A percentile compares a stretch with the other conserved stretches of the same genome.
Conservation (phyloP, 2,329 filamentous ascomycete species). For the Verticillium albo-atrum region DNA sequence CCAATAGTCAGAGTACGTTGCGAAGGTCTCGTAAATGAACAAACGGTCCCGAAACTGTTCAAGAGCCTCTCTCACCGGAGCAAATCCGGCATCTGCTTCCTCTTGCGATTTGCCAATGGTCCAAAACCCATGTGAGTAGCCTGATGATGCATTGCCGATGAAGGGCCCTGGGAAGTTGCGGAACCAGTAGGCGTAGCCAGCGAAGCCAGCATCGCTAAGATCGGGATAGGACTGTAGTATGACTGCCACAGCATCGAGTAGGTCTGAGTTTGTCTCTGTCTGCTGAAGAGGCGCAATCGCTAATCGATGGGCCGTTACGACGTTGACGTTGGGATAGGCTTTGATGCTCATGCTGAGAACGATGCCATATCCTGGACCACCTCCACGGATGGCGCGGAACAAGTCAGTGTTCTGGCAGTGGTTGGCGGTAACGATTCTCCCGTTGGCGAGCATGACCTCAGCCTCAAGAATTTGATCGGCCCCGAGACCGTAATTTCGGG, state of each 20-base stretch:
- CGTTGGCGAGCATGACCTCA: constrained; percentile 32
- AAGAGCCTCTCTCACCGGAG: constrained; percentile 12
- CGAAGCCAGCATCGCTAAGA: constrained; percentile 24
- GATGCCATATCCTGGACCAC: constrained; percentile 30
- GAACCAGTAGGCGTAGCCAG: constrained; percentile 22
- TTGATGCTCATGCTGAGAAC: constrained; percentile 34
- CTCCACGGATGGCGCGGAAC: constrained; percentile 34
- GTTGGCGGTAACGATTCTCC: constrained; percentile 26
- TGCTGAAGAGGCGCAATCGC: constrained; percentile 14
- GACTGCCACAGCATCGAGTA: constrained; percentile 19
- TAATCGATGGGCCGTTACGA: constrained; percentile 17
- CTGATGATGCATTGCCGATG: constrained; percentile 17
- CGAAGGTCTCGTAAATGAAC: constrained; percentile 15
- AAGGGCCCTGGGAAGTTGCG: constrained; percentile 16
- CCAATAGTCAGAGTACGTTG: constrained; percentile 23
- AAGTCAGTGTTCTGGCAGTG: constrained; percentile 27
- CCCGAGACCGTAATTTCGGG: constrained; percentile 33
- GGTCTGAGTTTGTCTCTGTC: constrained; percentile 17
- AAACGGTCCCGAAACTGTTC: constrained; percentile 14
- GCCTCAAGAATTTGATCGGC: constrained; percentile 39
- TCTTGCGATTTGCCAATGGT: constrained; percentile 18
- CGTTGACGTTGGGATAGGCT: constrained; percentile 21
- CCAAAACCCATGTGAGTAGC: constrained; percentile 22
- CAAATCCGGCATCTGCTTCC: constrained; percentile 16
- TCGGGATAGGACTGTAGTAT: constrained; percentile 24